Evolutionary conservation across 2,329 filamentous ascomycete species (phyloP).

Genomic region (Ceratocystis huliohia): DNA sequence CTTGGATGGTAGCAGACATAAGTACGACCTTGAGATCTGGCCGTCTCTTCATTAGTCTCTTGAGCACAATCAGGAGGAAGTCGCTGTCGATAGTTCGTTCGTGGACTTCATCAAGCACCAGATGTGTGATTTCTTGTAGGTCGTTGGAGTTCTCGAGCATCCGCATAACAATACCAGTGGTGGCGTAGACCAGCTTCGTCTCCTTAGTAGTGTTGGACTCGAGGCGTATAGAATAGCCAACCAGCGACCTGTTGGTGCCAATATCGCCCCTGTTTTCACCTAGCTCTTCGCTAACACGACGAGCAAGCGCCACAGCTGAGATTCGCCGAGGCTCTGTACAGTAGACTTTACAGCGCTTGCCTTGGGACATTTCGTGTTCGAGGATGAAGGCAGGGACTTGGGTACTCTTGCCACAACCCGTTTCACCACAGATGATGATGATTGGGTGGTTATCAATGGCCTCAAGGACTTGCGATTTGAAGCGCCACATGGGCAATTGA

Average conservation of each 20-base stretch:
- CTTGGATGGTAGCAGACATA: conserved; percentile 96
- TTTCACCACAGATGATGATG: conserved; percentile 91
- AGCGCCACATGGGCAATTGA: conserved; percentile 81
- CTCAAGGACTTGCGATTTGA: conserved; percentile 62
- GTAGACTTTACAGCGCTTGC: conserved; percentile 78
- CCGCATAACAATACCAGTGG: conserved; percentile 83
- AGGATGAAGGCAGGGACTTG: conserved; percentile 91
- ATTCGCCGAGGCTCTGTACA: conserved; percentile 93
- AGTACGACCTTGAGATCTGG: conserved; percentile 82
- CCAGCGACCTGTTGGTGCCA: conserved; percentile 68
- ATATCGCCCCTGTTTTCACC: conserved; percentile 73
- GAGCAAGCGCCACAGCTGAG: conserved; percentile 85
- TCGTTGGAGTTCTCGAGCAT: conserved; percentile 89
- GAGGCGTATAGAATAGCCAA: conserved; percentile 87
- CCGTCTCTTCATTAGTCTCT: conserved; percentile 62
- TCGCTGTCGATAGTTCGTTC: conserved; percentile 95
- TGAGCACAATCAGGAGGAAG: conserved; percentile 83
- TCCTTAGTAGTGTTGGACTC: conserved; percentile 75
- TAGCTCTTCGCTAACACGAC: conserved; percentile 86
- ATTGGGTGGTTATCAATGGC: conserved; percentile 71
- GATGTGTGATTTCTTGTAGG: conserved; percentile 77
- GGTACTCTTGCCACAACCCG: conserved; percentile 92
- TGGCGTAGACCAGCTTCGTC: conserved; percentile 82
- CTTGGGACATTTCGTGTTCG: conserved; percentile 72
- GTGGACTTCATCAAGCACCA: conserved; percentile 95